Base-by-base conservation (phyloP, 441 rosid genomes). In the Daphne laureola region DNA sequence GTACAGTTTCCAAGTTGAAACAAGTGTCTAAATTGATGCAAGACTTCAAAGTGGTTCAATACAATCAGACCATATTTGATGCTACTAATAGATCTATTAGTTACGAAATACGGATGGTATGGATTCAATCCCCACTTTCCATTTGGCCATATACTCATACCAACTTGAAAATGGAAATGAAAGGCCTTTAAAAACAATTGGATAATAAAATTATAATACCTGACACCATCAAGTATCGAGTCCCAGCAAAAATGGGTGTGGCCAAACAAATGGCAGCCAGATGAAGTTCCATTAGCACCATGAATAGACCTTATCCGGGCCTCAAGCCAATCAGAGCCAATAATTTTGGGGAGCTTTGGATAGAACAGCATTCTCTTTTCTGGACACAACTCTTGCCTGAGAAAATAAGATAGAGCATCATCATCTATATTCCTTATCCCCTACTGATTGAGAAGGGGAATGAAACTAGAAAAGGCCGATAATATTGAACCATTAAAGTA, bases 171-270 rank as follows among this genome's bases (percentile, higher is more conserved):
- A 31, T 31, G 5, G 36, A 8, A 31, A 2, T 38, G 42, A 46
- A 63, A 40, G 17, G 43, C 15, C 43, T 41, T 31, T 38, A 48
- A 25, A 27, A 38, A 42, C 4, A 23, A 45, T n/a, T 15, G 46
- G 25, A 46, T 26, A 17, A 49, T n/a, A 13, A n/a, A n/a, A 2
- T 12, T 8, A 14, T 12, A 12, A 25, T 69, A 83, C 84, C 87
- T 76, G 76, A 83, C 73, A 50, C 87, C 87, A 54, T 83, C 75
- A 42, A 83, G 66, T 53, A 61, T 49, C n/a, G 82, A 77, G 61
- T 84, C 91, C 91, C 91, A 84, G 65, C 78, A 75, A 61, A 84
- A 81, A 74, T 81, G 87, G 14, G 91, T 83, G 70, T 83, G 91
- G 46, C 87, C 91, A 53, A 83, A 81, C 42, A 81, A 80, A 43